Base-by-base conservation (phyloP, 1,139 yeast species). In the Hanseniaspora sp. region DNA sequence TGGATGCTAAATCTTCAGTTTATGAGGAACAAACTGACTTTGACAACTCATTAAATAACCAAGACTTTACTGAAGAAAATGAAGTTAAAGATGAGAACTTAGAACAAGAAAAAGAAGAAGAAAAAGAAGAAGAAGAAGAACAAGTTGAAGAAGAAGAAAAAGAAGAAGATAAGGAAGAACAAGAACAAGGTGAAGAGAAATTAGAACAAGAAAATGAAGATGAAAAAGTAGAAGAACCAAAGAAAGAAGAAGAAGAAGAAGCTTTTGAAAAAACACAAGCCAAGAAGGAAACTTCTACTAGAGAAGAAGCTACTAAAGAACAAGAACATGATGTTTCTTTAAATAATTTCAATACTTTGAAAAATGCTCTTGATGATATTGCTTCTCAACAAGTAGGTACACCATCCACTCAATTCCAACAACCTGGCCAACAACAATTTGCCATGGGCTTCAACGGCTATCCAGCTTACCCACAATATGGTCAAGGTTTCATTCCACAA, bases 401-500 rank as follows among this genome's bases (percentile, higher is more conserved):
- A n/a, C 49, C 55, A 17, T 46, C 55, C n/a, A 65, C 61, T 49
- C 60, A 57, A 52, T 58, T 55, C 38, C 61, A 58, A 53, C 61
- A 57, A 43, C 55, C 58, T 23, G 59, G 59, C 30, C 70, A 66
- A 58, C 66, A 65, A 55, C 63, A 64, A 56, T 61, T 63, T 62
- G 64, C 65, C 57, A 67, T 65, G 58, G 62, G 61, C 55, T 65
- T 62, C 59, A 71, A 71, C 47, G 69, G 67, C 53, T 69, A 64
- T 61, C 64, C 66, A 55, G 68, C 69, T 58, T 69, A 68, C 45
- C 67, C 65, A 48, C 63, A 64, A 64, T 65, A 62, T 53, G 67
- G 64, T 55, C 67, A 63, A 58, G 58, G 60, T 40, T 64, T 61
- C 52, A 63, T 60, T 55, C 63, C 62, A 39, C 62, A 62, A 48